Evolutionary conservation across 192 early-diverging fungal genomes (phyloP).

Genomic region (Dissophora globulifera): DNA sequence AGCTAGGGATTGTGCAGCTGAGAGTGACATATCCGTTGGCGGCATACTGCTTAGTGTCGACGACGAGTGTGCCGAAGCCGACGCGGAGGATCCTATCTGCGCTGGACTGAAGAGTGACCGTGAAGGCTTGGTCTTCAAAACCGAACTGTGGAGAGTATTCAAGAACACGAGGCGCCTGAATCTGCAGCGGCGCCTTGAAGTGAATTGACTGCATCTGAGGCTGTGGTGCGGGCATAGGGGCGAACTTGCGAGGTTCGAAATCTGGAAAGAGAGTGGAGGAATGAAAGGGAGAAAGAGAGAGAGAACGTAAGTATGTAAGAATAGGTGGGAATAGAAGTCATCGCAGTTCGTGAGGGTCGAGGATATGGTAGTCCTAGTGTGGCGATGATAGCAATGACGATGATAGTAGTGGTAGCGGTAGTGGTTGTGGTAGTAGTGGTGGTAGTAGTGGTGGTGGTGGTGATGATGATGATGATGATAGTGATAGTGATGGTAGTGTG

Average conservation of each 20-base stretch:
- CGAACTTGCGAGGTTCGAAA: slow-evolving; percentile 50
- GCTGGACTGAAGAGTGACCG: slow-evolving; percentile 49
- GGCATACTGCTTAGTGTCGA: slow-evolving; percentile 61
- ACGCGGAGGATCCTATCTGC: slow-evolving; percentile 52
- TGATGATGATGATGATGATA: neutral
- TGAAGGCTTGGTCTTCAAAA: slow-evolving; percentile 39
- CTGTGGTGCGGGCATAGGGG: slow-evolving; percentile 45
- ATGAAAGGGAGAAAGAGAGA: neutral
- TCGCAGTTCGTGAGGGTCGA: too few species aligned
- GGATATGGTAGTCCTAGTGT: neutral
- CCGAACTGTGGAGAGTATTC: slow-evolving; percentile 58
- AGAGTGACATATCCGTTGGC: slow-evolving; percentile 56
- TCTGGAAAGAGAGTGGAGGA: slow-evolving; percentile 33
- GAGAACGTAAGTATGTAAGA: neutral
- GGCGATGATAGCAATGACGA: too few species aligned
- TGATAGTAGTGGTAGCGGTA: too few species aligned
- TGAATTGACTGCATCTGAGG: slow-evolving; percentile 18
- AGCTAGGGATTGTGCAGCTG: slow-evolving; percentile 54
- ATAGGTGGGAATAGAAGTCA: too few species aligned
- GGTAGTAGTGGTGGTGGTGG: too few species aligned
- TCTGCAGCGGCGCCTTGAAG: slow-evolving; percentile 27
- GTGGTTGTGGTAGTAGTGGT: too few species aligned
- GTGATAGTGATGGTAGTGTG: too few species aligned
- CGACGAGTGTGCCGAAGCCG: slow-evolving; percentile 59
- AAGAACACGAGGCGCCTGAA: slow-evolving; percentile 48